Percentiles rank a stretch among this genome's conserved stretches.
phyloP scores from a whole-genome alignment of 768 basidiomycete species.

The Asterophora lycoperdoides region DNA sequence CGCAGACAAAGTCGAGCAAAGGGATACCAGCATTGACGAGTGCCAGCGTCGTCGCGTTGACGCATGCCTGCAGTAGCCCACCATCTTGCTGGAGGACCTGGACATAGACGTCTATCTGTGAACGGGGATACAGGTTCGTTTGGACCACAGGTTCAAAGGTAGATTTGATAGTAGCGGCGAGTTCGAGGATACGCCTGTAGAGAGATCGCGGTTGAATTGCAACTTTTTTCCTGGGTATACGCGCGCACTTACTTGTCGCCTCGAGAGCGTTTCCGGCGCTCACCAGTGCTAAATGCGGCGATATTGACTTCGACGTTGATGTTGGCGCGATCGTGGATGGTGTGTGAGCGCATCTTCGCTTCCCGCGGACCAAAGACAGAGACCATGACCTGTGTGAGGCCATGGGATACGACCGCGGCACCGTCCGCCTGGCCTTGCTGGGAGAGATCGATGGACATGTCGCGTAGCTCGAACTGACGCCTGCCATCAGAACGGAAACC shows the following conservation, averaged over 20 bases:
- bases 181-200: constrained; percentile 82
- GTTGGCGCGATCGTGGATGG: constrained; percentile 81
- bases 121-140: constrained; percentile 86
- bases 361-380: constrained; percentile 93
- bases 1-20: constrained; percentile 85
- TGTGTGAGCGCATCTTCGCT: constrained; percentile 73
- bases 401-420: constrained; percentile 78
- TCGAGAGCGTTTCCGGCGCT: constrained; percentile 67
- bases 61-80: constrained; percentile 82
- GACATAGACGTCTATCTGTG: constrained; percentile 90
- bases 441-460: constrained; percentile 72
- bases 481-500: constrained; percentile 91
- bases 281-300: constrained; percentile 83
- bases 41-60: constrained; percentile 93
- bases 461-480: constrained; percentile 87
- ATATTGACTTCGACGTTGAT: constrained; percentile 88
- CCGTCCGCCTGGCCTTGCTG: constrained; percentile 80
- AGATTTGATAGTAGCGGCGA: constrained; percentile 81
- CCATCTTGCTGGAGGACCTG: constrained; percentile 95
- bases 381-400: constrained; percentile 83
- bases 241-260: constrained; percentile 76
- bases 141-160: constrained; percentile 97
- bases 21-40: constrained; percentile 89
- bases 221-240: neutral
- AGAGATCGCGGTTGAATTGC: neutral